Evolutionary conservation across 2,329 filamentous ascomycete genomes (phyloP), one percentile per base, ranked within the genome.

Genomic region (Penicillium sp.): DNA sequence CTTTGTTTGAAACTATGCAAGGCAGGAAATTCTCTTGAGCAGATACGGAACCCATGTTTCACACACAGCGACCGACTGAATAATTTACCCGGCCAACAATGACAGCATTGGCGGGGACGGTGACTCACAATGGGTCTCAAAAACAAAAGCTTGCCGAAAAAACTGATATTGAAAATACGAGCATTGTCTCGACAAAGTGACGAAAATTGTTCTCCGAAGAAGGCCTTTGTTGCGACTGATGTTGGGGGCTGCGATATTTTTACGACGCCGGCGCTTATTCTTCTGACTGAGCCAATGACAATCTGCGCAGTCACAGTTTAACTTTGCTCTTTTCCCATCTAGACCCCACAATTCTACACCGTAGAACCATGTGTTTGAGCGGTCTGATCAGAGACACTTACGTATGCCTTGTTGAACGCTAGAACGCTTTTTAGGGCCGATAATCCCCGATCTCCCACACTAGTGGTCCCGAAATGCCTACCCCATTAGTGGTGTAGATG

Each of bases 261-360:
- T 45, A 21, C n/a, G n/a, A 45, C 42, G 24, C 40, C 23, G 28
- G 42, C 42, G 42, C 42, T 45, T 45, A 45, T 24, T 21, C 16
- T 45, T 13, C 8, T 14, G 26, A 29, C 14, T 31, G 9, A 31
- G 18, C 42, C 42, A 45, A 45, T 45, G 26, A 21, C 14, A 31
- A 23, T 2, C 6, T 14, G 16, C 28, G 11, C 42, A 29, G 2
- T 2, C 28, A 14, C 10, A 3, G 3, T 45, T 45, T 31, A n/a
- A 33, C 42, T 29, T 31, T 21, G 26, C 28, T 45, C 18, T 45
- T 31, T 45, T 29, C 4, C 18, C 19, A 5, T 23, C 37, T 18
- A 31, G 28, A 13, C 4, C 18, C 42, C 42, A 45, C 42, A 29
- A 24, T 14, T 14, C 19, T 11, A 24, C 19, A 43, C 24, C 23